Evolutionary conservation across 2,329 filamentous ascomycete species (phyloP), one percentile per base, ranked within the genome.

Genomic region (Botryotinia convoluta): DNA sequence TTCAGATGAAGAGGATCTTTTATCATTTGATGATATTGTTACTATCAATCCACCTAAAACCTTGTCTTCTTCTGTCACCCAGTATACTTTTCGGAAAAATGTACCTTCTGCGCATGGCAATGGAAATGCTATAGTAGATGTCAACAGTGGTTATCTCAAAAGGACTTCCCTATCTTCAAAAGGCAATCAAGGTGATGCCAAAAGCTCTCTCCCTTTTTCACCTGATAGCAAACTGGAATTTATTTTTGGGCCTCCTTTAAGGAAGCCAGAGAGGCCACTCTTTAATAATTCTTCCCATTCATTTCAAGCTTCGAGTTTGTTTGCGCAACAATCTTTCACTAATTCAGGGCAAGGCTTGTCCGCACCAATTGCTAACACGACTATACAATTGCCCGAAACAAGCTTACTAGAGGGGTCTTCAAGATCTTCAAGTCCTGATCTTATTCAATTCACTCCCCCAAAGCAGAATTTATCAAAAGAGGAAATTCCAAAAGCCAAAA

Each of bases 391-490:
- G 22, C 29, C 18, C 3, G 7, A 42, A 69, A n/a, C 48, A 29
- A 57, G 48, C 26, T 44, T 48, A 16, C 29, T 12, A 59, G 61
- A 68, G 26, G 44, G 32, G 62, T 59, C 8, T 22, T 16, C 44
- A 61, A 42, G 39, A 32, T 62, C 61, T 37, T 29, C 35, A 18
- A 48, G 39, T 62, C 29, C 72, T 8, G 72, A 63, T 35, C 57
- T 71, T 51, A 44, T 57, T 37, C 32, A 69, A 67, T 54, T 64
- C 61, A 69, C 67, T 51, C 69, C 35, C 10, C 14, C 62, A 29
- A 51, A 69, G 35, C 54, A 39, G n/a, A 54, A 26, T 57, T 22
- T 57, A 26, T 10, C 35, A 16, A 68, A 39, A 16, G 51, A 42
- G 32, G 45, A 68, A 57, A 57, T 37, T 22, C 26, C 10, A 5